Evolutionary conservation across 2,329 filamentous ascomycete species (phyloP).

Genomic region (Oidium heveae): DNA sequence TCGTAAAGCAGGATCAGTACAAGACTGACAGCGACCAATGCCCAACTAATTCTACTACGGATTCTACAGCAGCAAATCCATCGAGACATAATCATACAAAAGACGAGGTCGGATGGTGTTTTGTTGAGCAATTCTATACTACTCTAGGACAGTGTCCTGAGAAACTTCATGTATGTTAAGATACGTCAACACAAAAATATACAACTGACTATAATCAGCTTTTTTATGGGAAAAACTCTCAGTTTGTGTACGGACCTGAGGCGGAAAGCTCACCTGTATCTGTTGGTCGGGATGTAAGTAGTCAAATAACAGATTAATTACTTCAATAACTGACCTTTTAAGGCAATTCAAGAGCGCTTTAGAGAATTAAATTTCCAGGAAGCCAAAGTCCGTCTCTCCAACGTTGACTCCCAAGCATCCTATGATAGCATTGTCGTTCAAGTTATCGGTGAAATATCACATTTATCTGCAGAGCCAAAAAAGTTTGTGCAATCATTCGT

Average conservation of each 20-base stretch:
- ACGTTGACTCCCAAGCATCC: constrained; percentile 88
- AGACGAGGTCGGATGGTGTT: constrained; percentile 97
- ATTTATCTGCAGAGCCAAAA: constrained; percentile 71
- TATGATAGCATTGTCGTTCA: constrained; percentile 89
- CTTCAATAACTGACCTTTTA: constrained; percentile 5
- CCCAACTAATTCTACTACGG: constrained; percentile 12
- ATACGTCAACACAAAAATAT: not conserved
- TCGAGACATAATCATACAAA: constrained; percentile 34
- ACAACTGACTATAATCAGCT: constrained; percentile 24
- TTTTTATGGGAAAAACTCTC: constrained; percentile 90
- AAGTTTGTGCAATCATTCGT: constrained; percentile 98
- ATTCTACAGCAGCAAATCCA: constrained; percentile 12
- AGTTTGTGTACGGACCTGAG: constrained; percentile 81
- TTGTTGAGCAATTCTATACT: constrained; percentile 98
- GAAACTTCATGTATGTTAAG: constrained; percentile 49
- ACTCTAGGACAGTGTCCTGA: constrained; percentile 85
- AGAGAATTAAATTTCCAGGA: constrained; percentile 83
- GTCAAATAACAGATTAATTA: constrained; percentile 1
- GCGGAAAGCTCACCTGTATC: constrained; percentile 70
- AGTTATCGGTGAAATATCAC: constrained; percentile 93
- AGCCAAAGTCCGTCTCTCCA: constrained; percentile 93
- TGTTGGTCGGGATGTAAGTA: constrained; percentile 60
- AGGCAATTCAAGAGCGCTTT: constrained; percentile 90
- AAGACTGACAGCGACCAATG: constrained; percentile 13
- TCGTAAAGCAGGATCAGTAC: constrained; percentile 14